phyloP scores from a whole-genome alignment of 176 grass and related monocot species.

The Avena insularis region DNA sequence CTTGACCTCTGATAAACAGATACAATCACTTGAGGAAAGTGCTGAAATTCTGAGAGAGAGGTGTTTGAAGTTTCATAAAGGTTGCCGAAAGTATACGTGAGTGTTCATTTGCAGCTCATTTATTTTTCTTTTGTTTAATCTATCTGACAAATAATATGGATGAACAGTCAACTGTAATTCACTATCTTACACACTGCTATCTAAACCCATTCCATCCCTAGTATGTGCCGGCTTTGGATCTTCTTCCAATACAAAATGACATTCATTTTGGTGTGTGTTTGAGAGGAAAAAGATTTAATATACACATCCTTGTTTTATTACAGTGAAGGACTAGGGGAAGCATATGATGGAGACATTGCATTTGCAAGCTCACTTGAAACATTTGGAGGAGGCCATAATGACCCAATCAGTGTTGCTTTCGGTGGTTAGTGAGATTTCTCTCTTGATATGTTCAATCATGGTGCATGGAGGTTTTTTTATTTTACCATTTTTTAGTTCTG shows the following conservation, averaged over 20 bases:
- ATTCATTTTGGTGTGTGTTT: not conserved
- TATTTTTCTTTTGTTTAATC: slow-evolving; percentile 26
- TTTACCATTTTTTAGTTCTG: slow-evolving; percentile 28
- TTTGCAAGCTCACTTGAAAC: slow-evolving; percentile 95
- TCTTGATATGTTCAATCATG: slow-evolving; percentile 21
- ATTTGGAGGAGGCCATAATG: slow-evolving; percentile 98
- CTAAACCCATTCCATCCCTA: not conserved
- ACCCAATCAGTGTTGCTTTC: slow-evolving; percentile 95
- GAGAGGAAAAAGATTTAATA: not conserved
- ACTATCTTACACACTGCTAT: slow-evolving; percentile 23
- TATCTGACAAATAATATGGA: slow-evolving; percentile 16
- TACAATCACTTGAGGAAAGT: slow-evolving; percentile 94
- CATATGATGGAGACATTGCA: slow-evolving; percentile 95
- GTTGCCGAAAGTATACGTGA: slow-evolving; percentile 98
- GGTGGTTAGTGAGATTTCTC: slow-evolving; percentile 74
- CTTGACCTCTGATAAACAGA: slow-evolving; percentile 58
- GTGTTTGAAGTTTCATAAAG: slow-evolving; percentile 98
- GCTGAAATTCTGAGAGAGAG: slow-evolving; percentile 87
- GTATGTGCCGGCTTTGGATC: not conserved
- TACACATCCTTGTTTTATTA: slow-evolving; percentile 43
- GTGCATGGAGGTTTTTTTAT: not conserved
- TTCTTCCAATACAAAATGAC: not conserved
- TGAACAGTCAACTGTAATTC: slow-evolving; percentile 14
- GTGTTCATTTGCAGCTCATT: slow-evolving; percentile 44
- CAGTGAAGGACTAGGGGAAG: slow-evolving; percentile 91